Percentiles rank a stretch among this genome's conserved stretches.
phyloP scores from a whole-genome alignment of 495 filamentous ascomycete species.

The Cladorrhinum samala region DNA sequence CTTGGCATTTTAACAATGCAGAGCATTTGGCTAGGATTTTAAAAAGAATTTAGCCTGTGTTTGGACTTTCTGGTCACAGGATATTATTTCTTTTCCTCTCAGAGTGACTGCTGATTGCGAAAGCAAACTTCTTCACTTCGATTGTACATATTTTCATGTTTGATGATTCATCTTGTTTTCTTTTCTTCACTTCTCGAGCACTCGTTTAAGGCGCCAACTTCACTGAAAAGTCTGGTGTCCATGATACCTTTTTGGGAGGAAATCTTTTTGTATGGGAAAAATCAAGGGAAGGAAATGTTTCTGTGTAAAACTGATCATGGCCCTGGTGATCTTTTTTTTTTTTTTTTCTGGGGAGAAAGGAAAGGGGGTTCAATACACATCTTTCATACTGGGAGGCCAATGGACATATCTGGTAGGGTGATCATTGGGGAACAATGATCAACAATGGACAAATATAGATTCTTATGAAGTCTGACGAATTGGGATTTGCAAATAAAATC shows the following conservation, averaged over 20 bases:
- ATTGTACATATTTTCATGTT: conserved; percentile 6
- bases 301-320: not conserved
- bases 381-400: not conserved
- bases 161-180: not conserved
- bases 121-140: conserved; percentile 7
- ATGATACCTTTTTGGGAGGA: too few species aligned
- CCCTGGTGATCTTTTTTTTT: too few species aligned
- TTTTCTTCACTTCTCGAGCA: not conserved
- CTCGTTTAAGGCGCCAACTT: not conserved
- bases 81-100: not conserved
- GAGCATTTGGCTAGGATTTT: not conserved
- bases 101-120: not conserved
- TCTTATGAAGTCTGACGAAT: not conserved
- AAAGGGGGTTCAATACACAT: too few species aligned
- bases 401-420: not conserved
- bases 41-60: not conserved
- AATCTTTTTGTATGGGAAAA: too few species aligned
- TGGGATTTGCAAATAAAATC: not conserved
- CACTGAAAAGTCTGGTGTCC: too few species aligned
- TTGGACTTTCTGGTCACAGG: not conserved
- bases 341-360: too few species aligned
- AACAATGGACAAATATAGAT: too few species aligned
- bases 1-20: too few species aligned
- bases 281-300: too few species aligned
- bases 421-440: not conserved